These are phyloP conservation scores for Xylaria sp. DNA, from an alignment of 2,329 filamentous ascomycete genomes.

Conservation along the genomic window DNA sequence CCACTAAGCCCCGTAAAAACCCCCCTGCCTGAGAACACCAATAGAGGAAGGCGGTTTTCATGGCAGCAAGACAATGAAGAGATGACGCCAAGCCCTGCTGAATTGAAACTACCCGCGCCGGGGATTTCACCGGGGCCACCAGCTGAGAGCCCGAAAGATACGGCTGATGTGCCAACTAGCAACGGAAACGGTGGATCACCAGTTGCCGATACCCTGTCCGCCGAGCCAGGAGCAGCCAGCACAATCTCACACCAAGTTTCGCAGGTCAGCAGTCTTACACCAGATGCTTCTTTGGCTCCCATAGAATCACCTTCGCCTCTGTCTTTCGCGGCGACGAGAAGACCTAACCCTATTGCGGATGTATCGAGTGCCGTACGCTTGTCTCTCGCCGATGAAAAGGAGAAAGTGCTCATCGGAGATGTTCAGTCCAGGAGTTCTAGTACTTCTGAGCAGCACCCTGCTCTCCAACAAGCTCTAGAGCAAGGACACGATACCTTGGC, in stretches of 20 bases:
- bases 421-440: slow-evolving; percentile 42
- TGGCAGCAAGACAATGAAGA: slow-evolving; percentile 48
- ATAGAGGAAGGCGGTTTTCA: slow-evolving; percentile 45
- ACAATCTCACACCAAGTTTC: slow-evolving; percentile 46
- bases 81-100: slow-evolving; percentile 19
- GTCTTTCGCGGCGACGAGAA: slow-evolving; percentile 45
- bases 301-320: slow-evolving; percentile 52
- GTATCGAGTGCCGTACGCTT: slow-evolving; percentile 36
- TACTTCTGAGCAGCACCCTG: slow-evolving; percentile 46
- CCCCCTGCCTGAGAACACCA: slow-evolving; percentile 15
- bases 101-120: slow-evolving; percentile 18
- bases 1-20: slow-evolving; percentile 32
- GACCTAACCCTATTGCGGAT: slow-evolving; percentile 25
- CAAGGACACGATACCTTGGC: not conserved
- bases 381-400: slow-evolving; percentile 52
- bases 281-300: slow-evolving; percentile 34
- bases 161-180: not conserved
- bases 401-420: slow-evolving; percentile 38
- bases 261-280: slow-evolving; percentile 43
- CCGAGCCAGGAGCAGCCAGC: slow-evolving; percentile 24
- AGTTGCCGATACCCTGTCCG: slow-evolving; percentile 23
- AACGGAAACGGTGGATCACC: slow-evolving; percentile 10
- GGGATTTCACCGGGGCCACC: slow-evolving; percentile 10
- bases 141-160: not conserved
- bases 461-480: slow-evolving; percentile 19